Conservation (phyloP, 306 rosid species). For the Luffa acutangula region DNA sequence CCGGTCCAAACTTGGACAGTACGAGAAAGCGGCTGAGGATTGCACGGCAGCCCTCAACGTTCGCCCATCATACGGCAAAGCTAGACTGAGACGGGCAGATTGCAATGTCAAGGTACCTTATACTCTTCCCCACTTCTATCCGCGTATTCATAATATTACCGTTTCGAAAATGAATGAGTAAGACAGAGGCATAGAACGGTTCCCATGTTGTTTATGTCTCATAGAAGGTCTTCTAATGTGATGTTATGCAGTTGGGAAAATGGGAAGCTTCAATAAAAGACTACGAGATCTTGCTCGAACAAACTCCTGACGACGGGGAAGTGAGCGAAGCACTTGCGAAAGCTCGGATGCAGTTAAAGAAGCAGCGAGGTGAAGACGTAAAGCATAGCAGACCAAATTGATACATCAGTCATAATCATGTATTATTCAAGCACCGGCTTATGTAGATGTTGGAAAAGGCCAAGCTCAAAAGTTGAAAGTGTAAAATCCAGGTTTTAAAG, state of each 20-base stretch:
- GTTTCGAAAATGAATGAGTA: too few relatives aligned
- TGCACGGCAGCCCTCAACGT: constrained; percentile 52
- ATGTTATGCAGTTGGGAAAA: constrained; percentile 42
- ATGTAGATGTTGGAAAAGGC: neutral
- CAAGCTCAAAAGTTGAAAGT: neutral
- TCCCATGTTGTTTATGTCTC: neutral
- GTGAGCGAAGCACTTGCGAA: constrained; percentile 34
- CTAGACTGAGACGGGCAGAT: constrained; percentile 80
- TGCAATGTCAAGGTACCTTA: constrained; percentile 63
- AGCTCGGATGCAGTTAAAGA: constrained; percentile 34
- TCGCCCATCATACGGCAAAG: constrained; percentile 64
- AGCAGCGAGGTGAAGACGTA: constrained; percentile 17
- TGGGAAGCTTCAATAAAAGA: constrained; percentile 72
- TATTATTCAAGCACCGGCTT: neutral
- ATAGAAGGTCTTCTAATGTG: neutral
- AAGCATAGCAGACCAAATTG: neutral
- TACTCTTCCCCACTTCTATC: neutral
- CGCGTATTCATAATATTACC: too few relatives aligned
- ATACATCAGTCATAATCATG: neutral
- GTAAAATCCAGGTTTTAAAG: neutral
- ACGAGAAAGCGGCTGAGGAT: constrained; percentile 59
- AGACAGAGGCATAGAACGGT: too few relatives aligned
- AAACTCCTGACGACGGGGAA: constrained; percentile 47
- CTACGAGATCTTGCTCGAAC: constrained; percentile 44
- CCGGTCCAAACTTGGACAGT: constrained; percentile 51